Evolutionary conservation across 1,139 yeast species (phyloP).

Genomic region (Casaregolazyma suthepensis): DNA sequence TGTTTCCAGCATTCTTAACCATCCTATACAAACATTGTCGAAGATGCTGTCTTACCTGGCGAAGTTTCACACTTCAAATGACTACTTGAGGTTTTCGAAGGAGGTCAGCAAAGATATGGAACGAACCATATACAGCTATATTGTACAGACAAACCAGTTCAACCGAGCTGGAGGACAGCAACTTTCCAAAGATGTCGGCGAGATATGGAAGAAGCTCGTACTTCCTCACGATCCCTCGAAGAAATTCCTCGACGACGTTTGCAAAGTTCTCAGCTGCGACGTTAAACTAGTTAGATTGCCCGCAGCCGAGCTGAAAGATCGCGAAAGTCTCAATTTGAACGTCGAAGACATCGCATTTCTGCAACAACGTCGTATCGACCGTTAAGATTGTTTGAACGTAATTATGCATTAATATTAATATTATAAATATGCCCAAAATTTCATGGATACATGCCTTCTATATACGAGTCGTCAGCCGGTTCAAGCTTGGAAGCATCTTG

Average conservation of each 20-base stretch:
- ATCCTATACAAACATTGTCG: slow-evolving; percentile 35
- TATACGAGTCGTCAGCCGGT: background rate
- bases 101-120: slow-evolving; percentile 44
- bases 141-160: slow-evolving; percentile 61
- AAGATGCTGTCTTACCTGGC: slow-evolving; percentile 36
- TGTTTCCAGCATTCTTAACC: slow-evolving; percentile 34
- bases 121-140: slow-evolving; percentile 47
- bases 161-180: slow-evolving; percentile 51
- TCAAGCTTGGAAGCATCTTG: background rate
- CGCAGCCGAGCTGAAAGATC: slow-evolving; percentile 8
- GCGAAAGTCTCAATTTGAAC: slow-evolving; percentile 10
- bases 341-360: slow-evolving; percentile 18
- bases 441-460: background rate
- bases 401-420: background rate
- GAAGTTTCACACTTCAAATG: slow-evolving; percentile 31
- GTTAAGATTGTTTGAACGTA: background rate
- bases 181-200: slow-evolving; percentile 47
- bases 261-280: slow-evolving; percentile 14
- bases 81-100: slow-evolving; percentile 24
- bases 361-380: slow-evolving; percentile 11
- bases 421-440: background rate
- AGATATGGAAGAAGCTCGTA: slow-evolving; percentile 34
- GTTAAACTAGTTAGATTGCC: background rate
- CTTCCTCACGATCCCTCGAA: slow-evolving; percentile 28
- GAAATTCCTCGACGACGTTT: slow-evolving; percentile 19